Base-by-base conservation (phyloP, 1,284 basidiomycete genomes). In the Irpex sp. region DNA sequence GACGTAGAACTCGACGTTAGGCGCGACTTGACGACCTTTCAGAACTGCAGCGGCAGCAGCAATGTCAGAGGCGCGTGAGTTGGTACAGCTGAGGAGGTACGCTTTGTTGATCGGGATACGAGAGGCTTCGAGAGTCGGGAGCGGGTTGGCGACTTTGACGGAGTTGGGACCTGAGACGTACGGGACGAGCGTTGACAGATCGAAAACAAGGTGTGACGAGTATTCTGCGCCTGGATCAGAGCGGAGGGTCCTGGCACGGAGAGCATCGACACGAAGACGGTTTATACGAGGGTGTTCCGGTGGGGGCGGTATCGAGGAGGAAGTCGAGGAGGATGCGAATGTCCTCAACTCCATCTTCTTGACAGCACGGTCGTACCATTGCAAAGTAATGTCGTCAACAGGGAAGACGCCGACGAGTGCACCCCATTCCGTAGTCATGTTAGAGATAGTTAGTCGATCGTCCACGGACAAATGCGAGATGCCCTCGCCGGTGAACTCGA, bases 361-460 rank as follows among this genome's bases (percentile, higher is more conserved):
- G 64, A 97, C 76, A 28, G 85, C 78, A n/a, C 79, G 77, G 61
- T 94, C 89, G 74, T 99, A 99, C 96, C 96, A 99, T 23, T 86
- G 74, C 45, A 96, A 73, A 5, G 94, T 83, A 14, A 85, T 85
- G 39, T 87, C 82, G 73, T 99, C 96, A 8, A 95, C 90, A 0
- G 96, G 96, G 80, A 99, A 99, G 12, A 98, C 87, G 49, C 96
- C 96, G 6, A 88, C 94, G 1, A 99, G 85, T 1, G 96, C 96
- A 57, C 96, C 96, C 96, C 96, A 99, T 74, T 99, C 96, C 16
- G 97, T 99, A 3, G 96, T 98, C 96, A 99, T 99, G 75, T 97
- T 97, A 37, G 94, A 82, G 65, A 99, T 98, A 0, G 96, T 96
- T 58, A 99, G 80, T 39, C 96, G 85, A 71, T 99, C 95, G 71